phyloP scores from a whole-genome alignment of 2,329 filamentous ascomycete species.

The Botryotinia globosa region DNA sequence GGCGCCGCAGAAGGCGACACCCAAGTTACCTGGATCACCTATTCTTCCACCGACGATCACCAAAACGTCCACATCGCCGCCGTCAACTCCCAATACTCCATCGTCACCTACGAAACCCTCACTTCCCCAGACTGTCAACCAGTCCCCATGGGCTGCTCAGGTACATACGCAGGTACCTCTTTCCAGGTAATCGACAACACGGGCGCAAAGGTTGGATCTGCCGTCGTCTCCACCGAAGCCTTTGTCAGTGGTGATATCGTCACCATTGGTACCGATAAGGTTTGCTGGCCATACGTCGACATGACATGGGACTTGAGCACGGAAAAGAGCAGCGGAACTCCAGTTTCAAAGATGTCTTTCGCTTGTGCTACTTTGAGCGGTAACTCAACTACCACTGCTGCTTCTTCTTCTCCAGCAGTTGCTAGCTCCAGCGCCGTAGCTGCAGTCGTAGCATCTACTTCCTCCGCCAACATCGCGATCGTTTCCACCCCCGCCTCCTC shows the following conservation, averaged over 20 bases:
- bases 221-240: constrained; percentile 50
- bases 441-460: background rate
- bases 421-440: background rate
- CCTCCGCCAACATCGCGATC: background rate
- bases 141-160: constrained; percentile 58
- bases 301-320: constrained; percentile 51
- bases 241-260: constrained; percentile 62
- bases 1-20: constrained; percentile 53
- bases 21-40: constrained; percentile 59
- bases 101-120: constrained; percentile 62
- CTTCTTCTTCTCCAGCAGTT: background rate
- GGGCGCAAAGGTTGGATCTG: constrained; percentile 51
- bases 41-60: constrained; percentile 49
- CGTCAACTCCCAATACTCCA: constrained; percentile 50
- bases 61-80: constrained; percentile 58
- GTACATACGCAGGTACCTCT: constrained; percentile 56
- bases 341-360: constrained; percentile 48
- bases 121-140: constrained; percentile 53
- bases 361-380: constrained; percentile 43
- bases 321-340: constrained; percentile 29
- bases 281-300: constrained; percentile 61
- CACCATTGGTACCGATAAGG: constrained; percentile 48
- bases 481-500: background rate
- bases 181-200: constrained; percentile 55
- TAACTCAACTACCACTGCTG: background rate